These are phyloP conservation scores for Paramecium sexaurelia DNA, from an alignment of 73 alveolate species.

Conservation along the genomic window DNA sequence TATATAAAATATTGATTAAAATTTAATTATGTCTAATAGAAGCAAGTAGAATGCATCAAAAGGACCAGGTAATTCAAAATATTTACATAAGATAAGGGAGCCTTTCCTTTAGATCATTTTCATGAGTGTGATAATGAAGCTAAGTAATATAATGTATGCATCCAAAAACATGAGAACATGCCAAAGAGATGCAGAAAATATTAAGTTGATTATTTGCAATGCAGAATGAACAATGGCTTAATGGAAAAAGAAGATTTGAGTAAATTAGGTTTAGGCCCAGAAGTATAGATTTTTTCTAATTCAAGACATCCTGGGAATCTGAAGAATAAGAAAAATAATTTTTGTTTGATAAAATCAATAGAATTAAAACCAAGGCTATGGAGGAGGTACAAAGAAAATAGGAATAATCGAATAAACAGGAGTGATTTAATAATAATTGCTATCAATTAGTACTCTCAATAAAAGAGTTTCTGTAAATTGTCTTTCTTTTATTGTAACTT, in stretches of 20 bases:
- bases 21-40: conserved; percentile 49
- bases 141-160: conserved; percentile 75
- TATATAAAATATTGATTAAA: neutral
- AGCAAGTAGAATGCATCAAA: conserved; percentile 16
- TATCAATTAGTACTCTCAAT: neutral
- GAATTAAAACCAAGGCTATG: conserved; percentile 56
- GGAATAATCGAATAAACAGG: neutral
- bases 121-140: conserved; percentile 90
- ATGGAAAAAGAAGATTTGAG: conserved; percentile 84
- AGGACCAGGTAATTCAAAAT: conserved; percentile 1
- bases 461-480: neutral
- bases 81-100: conserved; percentile 77
- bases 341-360: conserved; percentile 60
- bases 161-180: conserved; percentile 79
- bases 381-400: neutral
- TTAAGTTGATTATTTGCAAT: conserved; percentile 81
- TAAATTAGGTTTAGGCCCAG: conserved; percentile 82
- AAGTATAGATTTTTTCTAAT: neutral
- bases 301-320: conserved; percentile 65
- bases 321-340: conserved; percentile 63
- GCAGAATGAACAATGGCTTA: conserved; percentile 89
- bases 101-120: conserved; percentile 91
- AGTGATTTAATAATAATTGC: neutral
- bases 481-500: neutral
- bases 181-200: conserved; percentile 90